A percentile compares a stretch with the other conserved stretches of the same genome.
These are phyloP conservation scores for Phragmites australis DNA, from an alignment of 176 grass and related monocot genomes.

Conservation along the genomic window DNA sequence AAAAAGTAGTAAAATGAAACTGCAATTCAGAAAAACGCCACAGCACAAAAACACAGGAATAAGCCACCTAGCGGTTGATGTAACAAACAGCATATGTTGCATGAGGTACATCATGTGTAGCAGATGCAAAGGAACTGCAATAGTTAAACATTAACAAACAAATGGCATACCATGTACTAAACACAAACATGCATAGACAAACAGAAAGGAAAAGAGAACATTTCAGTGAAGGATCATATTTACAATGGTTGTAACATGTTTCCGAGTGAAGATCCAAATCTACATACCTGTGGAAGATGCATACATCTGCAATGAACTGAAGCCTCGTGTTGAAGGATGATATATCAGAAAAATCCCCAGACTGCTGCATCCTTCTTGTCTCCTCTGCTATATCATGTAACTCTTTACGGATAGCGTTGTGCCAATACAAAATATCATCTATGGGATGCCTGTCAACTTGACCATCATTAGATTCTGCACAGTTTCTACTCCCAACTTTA, in stretches of 20 bases:
- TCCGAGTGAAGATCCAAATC: not conserved
- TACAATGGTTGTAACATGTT: constrained; percentile 14
- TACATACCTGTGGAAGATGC: constrained; percentile 88
- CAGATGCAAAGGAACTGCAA: constrained; percentile 17
- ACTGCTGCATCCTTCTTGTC: constrained; percentile 75
- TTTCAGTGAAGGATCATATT: not conserved
- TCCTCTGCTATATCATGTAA: constrained; percentile 81
- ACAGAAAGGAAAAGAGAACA: constrained; percentile 1
- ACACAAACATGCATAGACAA: constrained; percentile 16
- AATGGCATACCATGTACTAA: not conserved
- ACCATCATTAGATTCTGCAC: constrained; percentile 43
- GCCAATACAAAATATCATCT: constrained; percentile 97
- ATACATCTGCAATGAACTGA: constrained; percentile 97
- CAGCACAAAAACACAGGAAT: not conserved
- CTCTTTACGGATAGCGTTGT: constrained; percentile 89
- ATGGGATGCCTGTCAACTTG: constrained; percentile 62
- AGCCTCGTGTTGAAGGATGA: constrained; percentile 79
- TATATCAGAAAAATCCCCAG: constrained; percentile 91
- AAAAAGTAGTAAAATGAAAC: constrained; percentile 7
- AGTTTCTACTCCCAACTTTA: constrained; percentile 58
- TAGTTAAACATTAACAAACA: constrained; percentile 9
- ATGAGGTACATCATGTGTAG: not conserved
- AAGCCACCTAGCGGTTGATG: not conserved
- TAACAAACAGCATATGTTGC: not conserved
- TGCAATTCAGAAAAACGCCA: constrained; percentile 4